Conservation (phyloP, 495 filamentous ascomycete species). For the Hypoxylon perforatum region DNA sequence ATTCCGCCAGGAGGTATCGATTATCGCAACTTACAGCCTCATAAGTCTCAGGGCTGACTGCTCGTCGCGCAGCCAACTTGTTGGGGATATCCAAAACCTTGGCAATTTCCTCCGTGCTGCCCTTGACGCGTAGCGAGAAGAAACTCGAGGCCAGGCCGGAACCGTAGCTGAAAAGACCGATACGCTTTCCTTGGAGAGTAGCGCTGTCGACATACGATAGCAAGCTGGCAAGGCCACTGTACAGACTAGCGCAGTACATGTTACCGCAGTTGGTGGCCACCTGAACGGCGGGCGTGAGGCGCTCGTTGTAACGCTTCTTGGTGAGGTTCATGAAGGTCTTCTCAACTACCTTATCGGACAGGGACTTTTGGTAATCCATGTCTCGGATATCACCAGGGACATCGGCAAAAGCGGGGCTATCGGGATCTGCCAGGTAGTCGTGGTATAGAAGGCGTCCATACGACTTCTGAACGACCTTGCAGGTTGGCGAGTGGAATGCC, state of each 20-base stretch:
- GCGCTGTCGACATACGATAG: constrained; percentile 76
- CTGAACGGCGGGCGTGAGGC: constrained; percentile 84
- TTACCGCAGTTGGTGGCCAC: constrained; percentile 96
- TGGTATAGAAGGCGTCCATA: constrained; percentile 97
- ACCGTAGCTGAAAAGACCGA: constrained; percentile 95
- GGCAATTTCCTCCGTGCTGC: constrained; percentile 77
- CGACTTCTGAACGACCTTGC: constrained; percentile 96
- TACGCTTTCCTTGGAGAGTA: constrained; percentile 81
- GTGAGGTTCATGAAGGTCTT: constrained; percentile 95
- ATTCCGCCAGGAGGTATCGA: neutral
- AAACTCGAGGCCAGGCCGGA: constrained; percentile 90
- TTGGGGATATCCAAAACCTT: constrained; percentile 84
- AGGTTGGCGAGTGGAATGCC: constrained; percentile 94
- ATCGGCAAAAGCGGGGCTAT: constrained; percentile 80
- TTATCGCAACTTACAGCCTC: constrained; percentile 72
- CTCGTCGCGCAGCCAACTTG: constrained; percentile 75
- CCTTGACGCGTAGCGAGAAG: constrained; percentile 86
- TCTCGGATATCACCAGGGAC: constrained; percentile 87
- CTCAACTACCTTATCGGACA: constrained; percentile 93
- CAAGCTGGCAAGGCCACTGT: constrained; percentile 82
- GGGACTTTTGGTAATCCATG: constrained; percentile 83
- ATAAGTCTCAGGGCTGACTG: constrained; percentile 84
- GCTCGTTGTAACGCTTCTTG: constrained; percentile 94
- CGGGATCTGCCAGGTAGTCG: constrained; percentile 86
- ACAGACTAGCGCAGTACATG: constrained; percentile 98